Conservation (phyloP, 2,329 filamentous ascomycete genomes). For the Colletotrichum sp. region DNA sequence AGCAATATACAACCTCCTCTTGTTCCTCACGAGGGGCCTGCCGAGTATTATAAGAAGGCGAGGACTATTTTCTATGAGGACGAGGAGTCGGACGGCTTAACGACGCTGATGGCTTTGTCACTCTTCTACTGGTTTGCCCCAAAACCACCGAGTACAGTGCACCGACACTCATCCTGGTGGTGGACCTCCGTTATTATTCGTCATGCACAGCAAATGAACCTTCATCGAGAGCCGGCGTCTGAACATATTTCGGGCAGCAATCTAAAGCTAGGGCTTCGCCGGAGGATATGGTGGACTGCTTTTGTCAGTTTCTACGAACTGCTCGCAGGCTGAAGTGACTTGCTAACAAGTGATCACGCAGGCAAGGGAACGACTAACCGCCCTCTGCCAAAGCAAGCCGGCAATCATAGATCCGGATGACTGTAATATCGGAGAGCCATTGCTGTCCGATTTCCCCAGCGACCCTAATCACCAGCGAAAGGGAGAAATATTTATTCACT, state of each 20-base stretch:
- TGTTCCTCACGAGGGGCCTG: slow-evolving; percentile 41
- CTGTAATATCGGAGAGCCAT: slow-evolving; percentile 42
- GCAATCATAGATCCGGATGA: slow-evolving; percentile 47
- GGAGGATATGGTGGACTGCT: slow-evolving; percentile 48
- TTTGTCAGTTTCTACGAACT: slow-evolving; percentile 26
- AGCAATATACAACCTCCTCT: slow-evolving; percentile 47
- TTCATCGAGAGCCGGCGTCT: slow-evolving; percentile 41
- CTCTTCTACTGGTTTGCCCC: slow-evolving; percentile 52
- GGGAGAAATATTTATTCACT: slow-evolving; percentile 45
- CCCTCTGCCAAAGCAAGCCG: slow-evolving; percentile 47
- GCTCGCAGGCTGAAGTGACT: background rate
- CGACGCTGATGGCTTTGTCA: slow-evolving; percentile 38
- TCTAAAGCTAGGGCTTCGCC: slow-evolving; percentile 31
- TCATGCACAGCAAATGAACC: slow-evolving; percentile 48
- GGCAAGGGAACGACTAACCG: slow-evolving; percentile 42
- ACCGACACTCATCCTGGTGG: slow-evolving; percentile 48
- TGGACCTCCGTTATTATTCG: slow-evolving; percentile 49
- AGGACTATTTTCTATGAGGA: slow-evolving; percentile 44
- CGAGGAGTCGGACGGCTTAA: slow-evolving; percentile 41
- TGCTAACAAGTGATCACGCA: background rate
- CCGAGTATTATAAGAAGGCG: slow-evolving; percentile 43
- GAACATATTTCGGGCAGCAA: background rate
- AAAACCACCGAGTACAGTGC: slow-evolving; percentile 38
- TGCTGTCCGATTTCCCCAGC: slow-evolving; percentile 42
- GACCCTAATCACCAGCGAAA: slow-evolving; percentile 33